Evolutionary conservation across 768 basidiomycete genomes (phyloP).

Genomic region (Panaeolus papilionaceus): DNA sequence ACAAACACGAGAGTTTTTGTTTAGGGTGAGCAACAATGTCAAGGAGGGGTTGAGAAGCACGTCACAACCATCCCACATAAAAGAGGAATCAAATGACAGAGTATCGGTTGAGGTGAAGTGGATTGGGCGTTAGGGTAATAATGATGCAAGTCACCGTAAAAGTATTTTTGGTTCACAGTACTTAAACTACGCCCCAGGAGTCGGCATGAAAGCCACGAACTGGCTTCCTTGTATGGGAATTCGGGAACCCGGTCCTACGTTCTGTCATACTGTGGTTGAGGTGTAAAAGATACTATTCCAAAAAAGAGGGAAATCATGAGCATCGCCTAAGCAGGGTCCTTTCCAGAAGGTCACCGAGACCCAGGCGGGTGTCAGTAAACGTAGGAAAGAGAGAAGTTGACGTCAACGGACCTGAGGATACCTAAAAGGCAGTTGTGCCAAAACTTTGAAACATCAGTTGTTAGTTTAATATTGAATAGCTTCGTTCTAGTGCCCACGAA

Average conservation of each 20-base stretch:
- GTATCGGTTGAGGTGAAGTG: neutral
- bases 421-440: neutral
- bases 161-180: neutral
- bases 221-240: neutral
- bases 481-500: neutral
- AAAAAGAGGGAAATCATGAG: neutral
- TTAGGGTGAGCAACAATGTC: neutral
- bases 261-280: neutral
- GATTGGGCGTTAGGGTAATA: neutral
- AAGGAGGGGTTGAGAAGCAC: neutral
- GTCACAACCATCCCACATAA: neutral
- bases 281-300: neutral
- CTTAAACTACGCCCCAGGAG: neutral
- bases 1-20: neutral
- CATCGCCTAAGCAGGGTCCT: neutral
- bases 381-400: neutral
- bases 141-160: neutral
- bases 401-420: neutral
- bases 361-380: too few species aligned
- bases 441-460: neutral
- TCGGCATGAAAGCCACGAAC: neutral
- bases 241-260: neutral
- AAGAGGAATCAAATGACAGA: slow-evolving; percentile 1
- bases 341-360: neutral
- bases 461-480: neutral